phyloP scores from a whole-genome alignment of 2,329 filamentous ascomycete species.

The Allantophomopsis cytisporea region DNA sequence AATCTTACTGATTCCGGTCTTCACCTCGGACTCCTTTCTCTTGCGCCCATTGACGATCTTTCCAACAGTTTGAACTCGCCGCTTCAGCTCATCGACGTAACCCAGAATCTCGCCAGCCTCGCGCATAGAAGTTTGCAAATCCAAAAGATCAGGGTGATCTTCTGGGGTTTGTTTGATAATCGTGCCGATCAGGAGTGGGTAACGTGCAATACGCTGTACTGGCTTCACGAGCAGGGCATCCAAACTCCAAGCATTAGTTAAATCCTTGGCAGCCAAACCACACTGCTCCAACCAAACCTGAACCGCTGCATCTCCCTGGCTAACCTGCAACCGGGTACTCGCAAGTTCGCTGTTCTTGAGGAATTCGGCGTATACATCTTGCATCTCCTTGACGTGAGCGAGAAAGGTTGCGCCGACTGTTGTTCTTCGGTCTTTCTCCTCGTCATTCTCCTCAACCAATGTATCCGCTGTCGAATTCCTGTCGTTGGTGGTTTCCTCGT shows the following conservation, averaged over 20 bases:
- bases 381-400: constrained; percentile 44
- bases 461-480: constrained; percentile 12
- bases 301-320: constrained; percentile 48
- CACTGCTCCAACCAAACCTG: constrained; percentile 89
- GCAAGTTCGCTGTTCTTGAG: constrained; percentile 49
- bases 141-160: constrained; percentile 69
- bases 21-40: constrained; percentile 78
- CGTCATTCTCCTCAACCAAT: constrained; percentile 12
- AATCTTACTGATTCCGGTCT: constrained; percentile 72
- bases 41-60: constrained; percentile 72
- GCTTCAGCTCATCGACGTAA: constrained; percentile 92
- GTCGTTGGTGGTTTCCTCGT: background rate
- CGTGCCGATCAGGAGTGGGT: constrained; percentile 72
- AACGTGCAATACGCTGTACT: constrained; percentile 88
- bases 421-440: constrained; percentile 17
- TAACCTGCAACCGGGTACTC: constrained; percentile 44
- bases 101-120: constrained; percentile 53
- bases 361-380: constrained; percentile 45
- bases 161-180: constrained; percentile 66
- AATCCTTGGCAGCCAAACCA: constrained; percentile 78
- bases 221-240: constrained; percentile 96
- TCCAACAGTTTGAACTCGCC: constrained; percentile 83
- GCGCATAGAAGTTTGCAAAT: constrained; percentile 40
- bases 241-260: constrained; percentile 88
- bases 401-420: constrained; percentile 16